Percentiles rank a stretch among this genome's conserved stretches.
Conservation (phyloP, 2,329 filamentous ascomycete genomes). For the Pseudogymnoascus sp. region DNA sequence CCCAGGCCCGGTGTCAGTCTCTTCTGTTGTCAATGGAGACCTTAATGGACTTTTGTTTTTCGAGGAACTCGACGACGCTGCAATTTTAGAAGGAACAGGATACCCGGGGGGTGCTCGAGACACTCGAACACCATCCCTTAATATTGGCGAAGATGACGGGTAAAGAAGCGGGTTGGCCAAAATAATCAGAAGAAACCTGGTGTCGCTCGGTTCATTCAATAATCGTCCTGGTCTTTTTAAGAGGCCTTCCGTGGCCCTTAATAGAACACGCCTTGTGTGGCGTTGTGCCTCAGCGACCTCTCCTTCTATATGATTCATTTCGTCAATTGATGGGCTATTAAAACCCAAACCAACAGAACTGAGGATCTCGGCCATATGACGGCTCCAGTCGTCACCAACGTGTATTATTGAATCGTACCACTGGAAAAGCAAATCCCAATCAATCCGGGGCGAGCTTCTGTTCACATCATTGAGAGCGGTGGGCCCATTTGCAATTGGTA, state of each 20-base stretch:
- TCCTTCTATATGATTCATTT: constrained; percentile 40
- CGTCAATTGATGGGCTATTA: constrained; percentile 18
- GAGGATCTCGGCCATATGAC: constrained; percentile 49
- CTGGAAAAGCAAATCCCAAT: constrained; percentile 63
- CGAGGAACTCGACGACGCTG: background rate
- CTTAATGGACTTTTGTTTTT: background rate
- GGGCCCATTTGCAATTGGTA: background rate
- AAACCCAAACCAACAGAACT: constrained; percentile 20
- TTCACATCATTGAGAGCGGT: constrained; percentile 37
- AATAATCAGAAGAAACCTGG: constrained; percentile 72
- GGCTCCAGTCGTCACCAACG: constrained; percentile 60
- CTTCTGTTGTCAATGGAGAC: background rate
- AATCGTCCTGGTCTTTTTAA: constrained; percentile 71
- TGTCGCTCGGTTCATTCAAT: constrained; percentile 59
- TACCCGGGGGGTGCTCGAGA: background rate
- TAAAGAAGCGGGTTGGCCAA: constrained; percentile 72
- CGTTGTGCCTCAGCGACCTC: constrained; percentile 55
- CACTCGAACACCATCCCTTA: background rate
- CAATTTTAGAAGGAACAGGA: background rate
- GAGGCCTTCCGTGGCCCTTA: constrained; percentile 73
- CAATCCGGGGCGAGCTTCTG: constrained; percentile 59
- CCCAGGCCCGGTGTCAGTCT: constrained; percentile 34
- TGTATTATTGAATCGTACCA: constrained; percentile 70
- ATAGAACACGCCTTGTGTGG: constrained; percentile 60
- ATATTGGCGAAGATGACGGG: constrained; percentile 26